phyloP scores from a whole-genome alignment of 768 basidiomycete species.

The Lactifluus piperatus region DNA sequence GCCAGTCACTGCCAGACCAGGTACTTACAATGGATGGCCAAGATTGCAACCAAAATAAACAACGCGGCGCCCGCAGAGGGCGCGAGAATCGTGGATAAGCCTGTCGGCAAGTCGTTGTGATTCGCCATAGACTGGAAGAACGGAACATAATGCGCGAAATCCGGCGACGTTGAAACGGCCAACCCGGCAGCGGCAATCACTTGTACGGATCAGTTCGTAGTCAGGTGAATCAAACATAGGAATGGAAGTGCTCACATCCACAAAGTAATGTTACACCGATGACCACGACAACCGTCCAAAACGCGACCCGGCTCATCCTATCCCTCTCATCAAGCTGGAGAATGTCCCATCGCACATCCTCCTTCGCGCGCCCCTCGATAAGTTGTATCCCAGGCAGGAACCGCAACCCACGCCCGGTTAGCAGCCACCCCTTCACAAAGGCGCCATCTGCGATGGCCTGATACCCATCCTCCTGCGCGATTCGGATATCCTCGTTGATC shows the following conservation, averaged over 20 bases:
- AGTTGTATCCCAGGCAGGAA: slow-evolving; percentile 54
- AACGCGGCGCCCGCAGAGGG: slow-evolving; percentile 54
- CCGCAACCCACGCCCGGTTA: slow-evolving; percentile 62
- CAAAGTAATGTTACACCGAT: slow-evolving; percentile 45
- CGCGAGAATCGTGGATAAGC: slow-evolving; percentile 57
- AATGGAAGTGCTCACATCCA: slow-evolving; percentile 42
- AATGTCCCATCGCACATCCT: slow-evolving; percentile 76
- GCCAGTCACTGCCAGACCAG: background rate
- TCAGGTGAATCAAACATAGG: background rate
- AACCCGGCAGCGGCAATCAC: slow-evolving; percentile 68
- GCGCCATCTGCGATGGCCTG: slow-evolving; percentile 65
- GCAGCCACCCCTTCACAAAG: slow-evolving; percentile 66
- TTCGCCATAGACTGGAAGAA: slow-evolving; percentile 50
- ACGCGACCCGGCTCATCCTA: slow-evolving; percentile 36
- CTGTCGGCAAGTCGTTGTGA: slow-evolving; percentile 44
- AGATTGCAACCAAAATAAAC: slow-evolving; percentile 48
- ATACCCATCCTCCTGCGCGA: slow-evolving; percentile 56
- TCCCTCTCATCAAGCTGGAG: slow-evolving; percentile 48
- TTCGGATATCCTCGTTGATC: slow-evolving; percentile 67
- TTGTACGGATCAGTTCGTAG: slow-evolving; percentile 24
- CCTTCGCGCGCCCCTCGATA: slow-evolving; percentile 74
- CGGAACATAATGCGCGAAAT: slow-evolving; percentile 60
- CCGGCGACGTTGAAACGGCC: slow-evolving; percentile 57
- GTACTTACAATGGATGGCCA: slow-evolving; percentile 47
- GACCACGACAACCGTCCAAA: slow-evolving; percentile 50